These are phyloP conservation scores for Suillus spraguei DNA, from an alignment of 768 basidiomycete species.

Conservation along the genomic window DNA sequence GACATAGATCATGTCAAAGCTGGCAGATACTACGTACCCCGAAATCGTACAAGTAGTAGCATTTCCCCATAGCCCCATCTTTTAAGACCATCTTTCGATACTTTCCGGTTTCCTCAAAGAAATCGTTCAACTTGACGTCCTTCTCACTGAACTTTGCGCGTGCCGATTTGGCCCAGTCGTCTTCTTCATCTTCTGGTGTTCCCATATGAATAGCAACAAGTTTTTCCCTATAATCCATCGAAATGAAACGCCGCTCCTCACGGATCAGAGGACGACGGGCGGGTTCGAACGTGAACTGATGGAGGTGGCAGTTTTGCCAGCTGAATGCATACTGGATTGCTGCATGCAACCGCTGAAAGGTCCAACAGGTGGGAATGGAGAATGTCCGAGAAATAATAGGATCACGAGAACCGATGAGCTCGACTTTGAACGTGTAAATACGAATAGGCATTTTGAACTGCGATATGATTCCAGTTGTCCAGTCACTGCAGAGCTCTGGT, in stretches of 20 bases:
- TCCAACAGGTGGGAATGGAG: conserved; percentile 22
- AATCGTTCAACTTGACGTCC: conserved; percentile 11
- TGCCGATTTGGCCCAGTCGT: conserved; percentile 7
- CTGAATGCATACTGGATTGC: conserved; percentile 24
- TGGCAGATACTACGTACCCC: conserved; percentile 15
- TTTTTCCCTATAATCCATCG: conserved; percentile 6
- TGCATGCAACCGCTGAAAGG: conserved; percentile 22
- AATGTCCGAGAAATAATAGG: conserved; percentile 24
- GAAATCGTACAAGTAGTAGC: conserved; percentile 24
- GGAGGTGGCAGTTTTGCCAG: conserved; percentile 21
- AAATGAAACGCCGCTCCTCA: conserved; percentile 2
- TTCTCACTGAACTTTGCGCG: conserved; percentile 13
- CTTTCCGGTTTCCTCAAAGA: conserved; percentile 13
- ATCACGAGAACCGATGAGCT: conserved; percentile 18
- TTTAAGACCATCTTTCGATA: conserved; percentile 1
- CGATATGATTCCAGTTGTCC: background rate
- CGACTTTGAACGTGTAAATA: conserved; percentile 23
- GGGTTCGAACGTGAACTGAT: conserved; percentile 19
- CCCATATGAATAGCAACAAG: conserved; percentile 8
- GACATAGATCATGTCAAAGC: background rate
- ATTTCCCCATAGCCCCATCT: conserved; percentile 13
- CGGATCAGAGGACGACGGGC: background rate
- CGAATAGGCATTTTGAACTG: conserved; percentile 10
- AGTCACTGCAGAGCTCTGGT: background rate
- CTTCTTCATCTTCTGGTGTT: conserved; percentile 10